phyloP scores from a whole-genome alignment of 1,284 basidiomycete genomes.

The Sanghuangporus baumii region DNA sequence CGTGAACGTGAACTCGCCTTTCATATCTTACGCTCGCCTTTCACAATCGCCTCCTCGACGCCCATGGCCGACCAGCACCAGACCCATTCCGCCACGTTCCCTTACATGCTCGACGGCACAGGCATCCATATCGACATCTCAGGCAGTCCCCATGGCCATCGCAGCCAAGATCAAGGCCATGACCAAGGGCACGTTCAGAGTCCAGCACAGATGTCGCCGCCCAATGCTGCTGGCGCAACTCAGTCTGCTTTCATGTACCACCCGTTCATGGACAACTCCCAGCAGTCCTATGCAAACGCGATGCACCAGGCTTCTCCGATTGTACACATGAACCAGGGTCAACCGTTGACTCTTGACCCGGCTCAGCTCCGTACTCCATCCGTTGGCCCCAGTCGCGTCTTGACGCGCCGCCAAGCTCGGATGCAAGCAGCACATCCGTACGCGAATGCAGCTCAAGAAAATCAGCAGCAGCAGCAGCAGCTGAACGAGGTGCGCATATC shows the following conservation, averaged over 20 bases:
- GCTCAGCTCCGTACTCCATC: conserved; percentile 7
- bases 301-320: neutral
- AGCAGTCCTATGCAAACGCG: neutral
- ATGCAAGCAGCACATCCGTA: conserved; percentile 1
- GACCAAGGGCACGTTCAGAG: neutral
- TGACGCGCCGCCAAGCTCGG: conserved; percentile 18
- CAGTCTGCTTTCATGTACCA: neutral
- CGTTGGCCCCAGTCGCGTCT: conserved; percentile 16
- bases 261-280: neutral
- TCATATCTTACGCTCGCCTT: conserved; percentile 1
- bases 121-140: conserved; percentile 4
- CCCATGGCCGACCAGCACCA: conserved; percentile 11
- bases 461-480: neutral
- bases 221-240: neutral
- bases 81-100: neutral
- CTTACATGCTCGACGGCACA: conserved; percentile 5
- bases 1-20: conserved; percentile 5
- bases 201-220: conserved; percentile 8
- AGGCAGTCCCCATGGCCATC: neutral
- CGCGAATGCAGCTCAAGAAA: neutral
- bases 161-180: neutral
- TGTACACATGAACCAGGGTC: neutral
- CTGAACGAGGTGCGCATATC: conserved; percentile 8
- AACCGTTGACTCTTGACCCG: conserved; percentile 7
- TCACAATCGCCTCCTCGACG: neutral